phyloP scores from a whole-genome alignment of 2,329 filamentous ascomycete species.

The Cladophialophora carrionii region DNA sequence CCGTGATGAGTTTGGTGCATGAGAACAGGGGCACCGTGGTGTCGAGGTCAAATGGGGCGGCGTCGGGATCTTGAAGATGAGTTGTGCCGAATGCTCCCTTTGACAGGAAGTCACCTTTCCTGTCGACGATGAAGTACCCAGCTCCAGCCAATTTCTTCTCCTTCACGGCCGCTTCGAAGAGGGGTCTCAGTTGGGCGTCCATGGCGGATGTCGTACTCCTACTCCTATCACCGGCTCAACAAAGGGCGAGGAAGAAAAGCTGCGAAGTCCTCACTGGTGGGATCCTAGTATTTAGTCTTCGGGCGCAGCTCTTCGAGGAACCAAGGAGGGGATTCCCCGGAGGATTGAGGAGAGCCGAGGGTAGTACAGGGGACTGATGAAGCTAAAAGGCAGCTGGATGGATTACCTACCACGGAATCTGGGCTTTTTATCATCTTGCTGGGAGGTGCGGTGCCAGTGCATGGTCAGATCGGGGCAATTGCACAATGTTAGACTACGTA shows the following conservation, averaged over 20 bases:
- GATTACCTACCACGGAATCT: neutral
- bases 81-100: slow-evolving; percentile 30
- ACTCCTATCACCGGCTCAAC: neutral
- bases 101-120: slow-evolving; percentile 31
- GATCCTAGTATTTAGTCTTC: neutral
- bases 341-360: slow-evolving; percentile 19
- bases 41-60: slow-evolving; percentile 27
- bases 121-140: slow-evolving; percentile 29
- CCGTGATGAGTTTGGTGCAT: slow-evolving; percentile 35
- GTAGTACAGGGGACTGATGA: neutral
- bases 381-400: neutral
- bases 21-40: slow-evolving; percentile 31
- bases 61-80: slow-evolving; percentile 25
- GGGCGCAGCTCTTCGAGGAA: neutral
- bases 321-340: neutral
- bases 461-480: neutral
- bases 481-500: neutral
- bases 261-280: neutral
- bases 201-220: slow-evolving; percentile 9
- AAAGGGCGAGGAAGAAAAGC: neutral
- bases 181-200: slow-evolving; percentile 28
- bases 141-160: slow-evolving; percentile 33
- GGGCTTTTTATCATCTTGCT: neutral
- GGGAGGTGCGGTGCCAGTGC: too few species aligned
- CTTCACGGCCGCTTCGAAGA: slow-evolving; percentile 34